Percentiles rank a stretch among this genome's conserved stretches.
These are phyloP conservation scores for Excoecaria agallocha DNA, from an alignment of 345 rosid species.

Conservation along the genomic window DNA sequence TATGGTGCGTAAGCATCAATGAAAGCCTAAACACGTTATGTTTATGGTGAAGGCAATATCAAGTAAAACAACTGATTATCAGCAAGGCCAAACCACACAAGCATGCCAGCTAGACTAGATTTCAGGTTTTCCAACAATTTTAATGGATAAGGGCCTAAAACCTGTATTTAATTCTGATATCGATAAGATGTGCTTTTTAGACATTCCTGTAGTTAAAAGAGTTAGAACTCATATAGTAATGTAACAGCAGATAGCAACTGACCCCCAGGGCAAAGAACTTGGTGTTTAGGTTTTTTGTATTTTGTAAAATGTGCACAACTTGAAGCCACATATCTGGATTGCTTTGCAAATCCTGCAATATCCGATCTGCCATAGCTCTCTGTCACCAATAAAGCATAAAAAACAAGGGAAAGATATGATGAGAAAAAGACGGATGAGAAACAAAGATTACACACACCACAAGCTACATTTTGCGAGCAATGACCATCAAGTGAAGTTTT, in stretches of 20 bases:
- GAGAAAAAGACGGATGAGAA: background rate
- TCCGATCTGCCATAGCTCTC: conserved; percentile 96
- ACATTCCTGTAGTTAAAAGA: background rate
- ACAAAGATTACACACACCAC: background rate
- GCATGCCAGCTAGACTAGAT: background rate
- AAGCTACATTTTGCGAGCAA: background rate
- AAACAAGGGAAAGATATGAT: conserved; percentile 2
- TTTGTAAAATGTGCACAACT: conserved; percentile 86
- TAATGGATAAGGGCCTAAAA: background rate
- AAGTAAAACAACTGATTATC: background rate
- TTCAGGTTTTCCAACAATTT: no score
- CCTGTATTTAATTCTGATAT: background rate
- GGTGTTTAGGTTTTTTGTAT: conserved; percentile 77
- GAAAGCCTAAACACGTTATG: background rate
- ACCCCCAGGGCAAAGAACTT: conserved; percentile 99
- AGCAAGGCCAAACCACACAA: background rate
- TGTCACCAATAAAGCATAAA: conserved; percentile 24
- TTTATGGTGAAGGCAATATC: background rate
- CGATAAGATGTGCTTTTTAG: background rate
- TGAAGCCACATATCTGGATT: conserved; percentile 99
- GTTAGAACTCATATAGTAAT: background rate
- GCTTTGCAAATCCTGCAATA: conserved; percentile 91
- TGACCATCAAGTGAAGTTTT: background rate
- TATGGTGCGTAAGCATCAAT: background rate
- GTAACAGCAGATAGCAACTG: conserved; percentile 7